A percentile compares a stretch with the other conserved stretches of the same genome.
Conservation (phyloP, 2,329 filamentous ascomycete species). For the Pleomassaria siparia region DNA sequence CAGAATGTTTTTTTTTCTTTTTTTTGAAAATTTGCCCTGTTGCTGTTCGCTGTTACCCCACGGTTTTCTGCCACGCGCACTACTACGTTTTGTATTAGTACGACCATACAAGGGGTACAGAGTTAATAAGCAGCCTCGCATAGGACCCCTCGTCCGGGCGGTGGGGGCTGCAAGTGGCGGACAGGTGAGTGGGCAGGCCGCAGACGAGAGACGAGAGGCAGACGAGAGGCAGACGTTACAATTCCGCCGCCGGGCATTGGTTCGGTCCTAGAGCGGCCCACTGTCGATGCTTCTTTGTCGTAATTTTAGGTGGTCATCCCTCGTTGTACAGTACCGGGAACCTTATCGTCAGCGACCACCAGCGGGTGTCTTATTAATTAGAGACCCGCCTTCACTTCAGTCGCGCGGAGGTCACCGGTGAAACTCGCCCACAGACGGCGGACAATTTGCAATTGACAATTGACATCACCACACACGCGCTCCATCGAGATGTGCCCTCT, state of each 20-base stretch:
- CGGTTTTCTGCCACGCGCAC: conserved; percentile 37
- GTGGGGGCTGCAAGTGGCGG: conserved; percentile 23
- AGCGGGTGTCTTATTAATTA: conserved; percentile 7
- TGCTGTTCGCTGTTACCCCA: too few species aligned
- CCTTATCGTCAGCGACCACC: conserved; percentile 28
- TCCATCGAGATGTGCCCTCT: conserved; percentile 4
- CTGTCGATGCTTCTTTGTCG: conserved; percentile 26
- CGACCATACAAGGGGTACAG: too few species aligned
- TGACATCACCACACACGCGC: conserved; percentile 21
- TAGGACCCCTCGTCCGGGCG: conserved; percentile 22
- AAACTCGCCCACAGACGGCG: too few species aligned
- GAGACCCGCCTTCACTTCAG: conserved; percentile 26
- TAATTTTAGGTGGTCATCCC: conserved; percentile 41
- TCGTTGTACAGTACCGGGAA: conserved; percentile 5
- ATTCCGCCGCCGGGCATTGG: conserved; percentile 31
- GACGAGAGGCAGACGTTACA: too few species aligned
- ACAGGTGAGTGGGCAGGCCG: conserved; percentile 25
- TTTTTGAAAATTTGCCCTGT: conserved; percentile 33
- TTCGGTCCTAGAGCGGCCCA: conserved; percentile 18
- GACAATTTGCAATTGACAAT: too few species aligned
- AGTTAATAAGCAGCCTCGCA: conserved; percentile 19
- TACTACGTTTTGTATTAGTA: too few species aligned
- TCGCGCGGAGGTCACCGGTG: conserved; percentile 8
- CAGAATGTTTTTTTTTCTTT: too few species aligned
- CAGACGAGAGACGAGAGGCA: too few species aligned